Base-by-base conservation (phyloP, 768 basidiomycete species). In the Leccinum ochraceum region DNA sequence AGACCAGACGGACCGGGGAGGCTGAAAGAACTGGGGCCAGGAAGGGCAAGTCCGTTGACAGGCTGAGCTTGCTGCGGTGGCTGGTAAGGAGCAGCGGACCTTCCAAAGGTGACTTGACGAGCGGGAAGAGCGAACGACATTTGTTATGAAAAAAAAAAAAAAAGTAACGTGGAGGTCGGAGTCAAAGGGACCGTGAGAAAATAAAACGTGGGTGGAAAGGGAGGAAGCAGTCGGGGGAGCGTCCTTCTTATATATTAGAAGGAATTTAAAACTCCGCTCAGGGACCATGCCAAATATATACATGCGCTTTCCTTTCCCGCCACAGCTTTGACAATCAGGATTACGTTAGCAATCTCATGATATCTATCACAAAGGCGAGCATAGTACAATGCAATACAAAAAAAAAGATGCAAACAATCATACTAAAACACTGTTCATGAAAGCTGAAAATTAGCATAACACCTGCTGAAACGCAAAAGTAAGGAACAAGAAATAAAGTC, bases 61-160 rank as follows among this genome's bases (percentile, higher is more conserved):
- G 69, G 24, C 67, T 80, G 74, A 11, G 77, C 68, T 10, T 76
- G 61, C 51, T 78, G 79, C 63, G 77, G 82, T 8, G 78, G 77
- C 50, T 80, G 76, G 36, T 76, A 74, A 9, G 79, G 69, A 53
- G 76, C 79, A 63, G 82, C 85, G 54, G 88, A 77, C 60, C 90
- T 84, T 58, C 86, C 88, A 69, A 92, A 90, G 56, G 85, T 90
- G 66, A 92, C 83, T 68, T 88, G 90, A 68, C 90, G 89, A 62
- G 90, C 84, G 63, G 89, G 89, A 57, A 92, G 80, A 36, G 87
- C 86, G 69, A 87, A 88, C 52, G 82, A 82, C 81, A 82, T 81
- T 30, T 52, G 55, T 44, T 44, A 30, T 3, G 22, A 4, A 9
- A 44, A 44, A 44, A 42, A 42, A 24, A 39, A 2, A 58, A 67